Conservation (phyloP, 192 early-diverging fungal genomes). For the Coemansia biformis region DNA sequence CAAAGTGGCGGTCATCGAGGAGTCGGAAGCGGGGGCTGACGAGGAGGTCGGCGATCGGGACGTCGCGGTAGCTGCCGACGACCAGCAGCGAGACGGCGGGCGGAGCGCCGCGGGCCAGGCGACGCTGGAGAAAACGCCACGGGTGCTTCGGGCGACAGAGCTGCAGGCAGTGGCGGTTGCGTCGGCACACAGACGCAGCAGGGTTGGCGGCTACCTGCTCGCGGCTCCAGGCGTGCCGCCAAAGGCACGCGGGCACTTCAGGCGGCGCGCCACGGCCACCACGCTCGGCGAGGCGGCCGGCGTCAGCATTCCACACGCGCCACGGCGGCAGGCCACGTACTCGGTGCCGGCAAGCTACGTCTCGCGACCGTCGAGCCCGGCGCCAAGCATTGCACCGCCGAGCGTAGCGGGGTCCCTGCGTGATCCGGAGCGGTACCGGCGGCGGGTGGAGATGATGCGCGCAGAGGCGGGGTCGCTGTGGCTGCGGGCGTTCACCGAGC, state of each 20-base stretch:
- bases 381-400: constrained; percentile 12
- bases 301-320: not conserved
- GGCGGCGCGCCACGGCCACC: constrained; percentile 36
- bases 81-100: not conserved
- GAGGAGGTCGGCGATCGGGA: too few species aligned
- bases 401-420: constrained; percentile 14
- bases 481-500: constrained; percentile 49
- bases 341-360: constrained; percentile 35
- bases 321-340: constrained; percentile 1
- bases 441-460: constrained; percentile 49
- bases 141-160: constrained; percentile 37
- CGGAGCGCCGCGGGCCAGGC: not conserved
- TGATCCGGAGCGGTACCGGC: constrained; percentile 47
- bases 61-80: too few species aligned
- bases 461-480: constrained; percentile 48
- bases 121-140: constrained; percentile 23
- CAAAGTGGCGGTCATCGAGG: constrained; percentile 47
- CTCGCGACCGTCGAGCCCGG: constrained; percentile 20
- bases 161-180: constrained; percentile 33
- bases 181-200: constrained; percentile 22
- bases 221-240: too few species aligned
- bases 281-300: constrained; percentile 5
- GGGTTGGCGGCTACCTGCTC: constrained; percentile 6
- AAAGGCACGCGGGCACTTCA: constrained; percentile 5
- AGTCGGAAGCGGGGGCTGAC: constrained; percentile 4